Evolutionary conservation across 257 asterid genomes (phyloP).

Genomic region (Nicotiana paniculata): DNA sequence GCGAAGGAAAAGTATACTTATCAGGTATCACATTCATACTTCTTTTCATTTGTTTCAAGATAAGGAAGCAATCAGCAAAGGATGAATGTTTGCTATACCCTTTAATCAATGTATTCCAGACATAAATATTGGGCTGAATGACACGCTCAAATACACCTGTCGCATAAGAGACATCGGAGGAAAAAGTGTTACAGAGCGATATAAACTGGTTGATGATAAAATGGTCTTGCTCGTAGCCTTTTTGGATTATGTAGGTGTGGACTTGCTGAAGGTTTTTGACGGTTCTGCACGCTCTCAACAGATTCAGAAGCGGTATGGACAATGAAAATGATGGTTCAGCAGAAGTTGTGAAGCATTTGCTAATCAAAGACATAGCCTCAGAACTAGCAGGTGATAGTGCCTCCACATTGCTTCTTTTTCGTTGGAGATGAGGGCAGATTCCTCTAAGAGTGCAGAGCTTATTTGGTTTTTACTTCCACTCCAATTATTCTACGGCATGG

Average conservation of each 20-base stretch:
- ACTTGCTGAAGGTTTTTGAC: conserved; percentile 35
- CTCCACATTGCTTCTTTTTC: not conserved
- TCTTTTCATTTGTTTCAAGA: conserved; percentile 40
- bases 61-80: conserved; percentile 24
- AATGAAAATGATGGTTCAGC: conserved; percentile 18
- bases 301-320: conserved; percentile 19
- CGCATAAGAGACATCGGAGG: conserved; percentile 31
- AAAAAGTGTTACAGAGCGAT: conserved; percentile 33
- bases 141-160: conserved; percentile 44
- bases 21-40: conserved; percentile 35
- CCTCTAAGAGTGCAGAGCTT: not conserved
- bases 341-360: not conserved
- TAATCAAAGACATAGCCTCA: not conserved
- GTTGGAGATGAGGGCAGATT: not conserved
- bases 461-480: not conserved
- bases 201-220: conserved; percentile 42
- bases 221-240: conserved; percentile 63
- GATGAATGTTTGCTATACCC: conserved; percentile 34
- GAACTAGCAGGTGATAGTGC: not conserved
- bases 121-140: conserved; percentile 39
- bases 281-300: conserved; percentile 40
- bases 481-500: not conserved
- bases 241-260: conserved; percentile 44
- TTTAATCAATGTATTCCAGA: conserved; percentile 59
- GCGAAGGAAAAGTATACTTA: conserved; percentile 51